Conservation (phyloP, 805 yeast genomes). For the Candida taoyuanica region DNA sequence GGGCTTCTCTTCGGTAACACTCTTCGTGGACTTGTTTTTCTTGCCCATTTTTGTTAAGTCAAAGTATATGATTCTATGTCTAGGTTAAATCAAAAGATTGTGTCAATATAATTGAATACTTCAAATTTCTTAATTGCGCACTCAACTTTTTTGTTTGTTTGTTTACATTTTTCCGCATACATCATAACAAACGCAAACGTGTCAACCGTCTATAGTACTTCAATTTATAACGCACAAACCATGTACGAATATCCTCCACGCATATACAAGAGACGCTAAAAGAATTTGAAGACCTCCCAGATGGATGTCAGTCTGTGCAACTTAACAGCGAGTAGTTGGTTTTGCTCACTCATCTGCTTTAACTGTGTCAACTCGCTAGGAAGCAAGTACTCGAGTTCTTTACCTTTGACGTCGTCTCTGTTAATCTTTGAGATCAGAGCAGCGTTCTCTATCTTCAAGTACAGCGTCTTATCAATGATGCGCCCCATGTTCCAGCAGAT, state of each 20-base stretch:
- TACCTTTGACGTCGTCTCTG: slow-evolving; percentile 86
- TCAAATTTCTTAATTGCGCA: too few species aligned
- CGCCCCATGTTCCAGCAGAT: slow-evolving; percentile 42
- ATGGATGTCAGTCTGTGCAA: slow-evolving; percentile 51
- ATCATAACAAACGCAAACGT: not conserved
- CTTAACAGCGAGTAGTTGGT: slow-evolving; percentile 49
- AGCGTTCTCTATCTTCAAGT: slow-evolving; percentile 53
- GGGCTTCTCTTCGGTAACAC: not conserved
- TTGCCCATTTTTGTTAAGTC: slow-evolving; percentile 2
- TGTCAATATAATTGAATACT: too few species aligned
- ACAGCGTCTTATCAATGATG: slow-evolving; percentile 49
- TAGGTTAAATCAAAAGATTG: too few species aligned
- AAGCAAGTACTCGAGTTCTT: slow-evolving; percentile 67
- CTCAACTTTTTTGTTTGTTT: too few species aligned
- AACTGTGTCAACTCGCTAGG: slow-evolving; percentile 73
- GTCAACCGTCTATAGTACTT: not conserved
- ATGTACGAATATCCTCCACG: too few species aligned
- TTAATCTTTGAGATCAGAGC: slow-evolving; percentile 74
- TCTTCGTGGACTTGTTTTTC: slow-evolving; percentile 24
- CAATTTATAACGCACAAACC: too few species aligned
- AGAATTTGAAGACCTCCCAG: slow-evolving; percentile 50
- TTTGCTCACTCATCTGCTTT: slow-evolving; percentile 53
- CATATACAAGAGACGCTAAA: not conserved
- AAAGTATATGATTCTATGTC: too few species aligned
- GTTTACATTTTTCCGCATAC: slow-evolving; percentile 9